Conservation (phyloP, 2,329 filamentous ascomycete genomes). For the Davidsoniella neocaledoniae region DNA sequence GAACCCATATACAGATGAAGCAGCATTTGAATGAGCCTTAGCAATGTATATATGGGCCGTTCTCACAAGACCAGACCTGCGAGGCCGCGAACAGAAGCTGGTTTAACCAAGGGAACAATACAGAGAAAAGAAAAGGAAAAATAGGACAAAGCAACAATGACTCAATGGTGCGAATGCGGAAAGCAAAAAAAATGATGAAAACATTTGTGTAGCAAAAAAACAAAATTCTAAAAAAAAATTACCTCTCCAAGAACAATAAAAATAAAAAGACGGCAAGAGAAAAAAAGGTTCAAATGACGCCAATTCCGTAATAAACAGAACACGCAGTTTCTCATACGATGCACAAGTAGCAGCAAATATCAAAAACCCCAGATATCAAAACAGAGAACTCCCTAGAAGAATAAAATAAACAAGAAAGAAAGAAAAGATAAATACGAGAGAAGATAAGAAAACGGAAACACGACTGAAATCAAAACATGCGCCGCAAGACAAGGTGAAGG, state of each 20-base stretch:
- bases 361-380: not conserved
- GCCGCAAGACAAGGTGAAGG: no score
- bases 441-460: not conserved
- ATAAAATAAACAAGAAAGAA: not conserved
- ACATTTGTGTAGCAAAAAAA: constrained; percentile 8
- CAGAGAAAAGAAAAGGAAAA: constrained; percentile 14
- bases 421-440: not conserved
- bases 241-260: not conserved
- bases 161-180: no score
- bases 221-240: not conserved
- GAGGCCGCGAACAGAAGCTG: no score
- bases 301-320: no score
- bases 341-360: no score
- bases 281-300: no score
- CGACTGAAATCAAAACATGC: not conserved
- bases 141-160: constrained; percentile 8
- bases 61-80: no score
- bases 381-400: not conserved
- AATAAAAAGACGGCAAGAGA: not conserved
- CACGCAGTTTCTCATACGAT: no score
- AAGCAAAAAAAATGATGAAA: not conserved
- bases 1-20: no score
- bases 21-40: no score
- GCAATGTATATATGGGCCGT: no score
- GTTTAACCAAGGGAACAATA: constrained; percentile 14